Percentiles rank a stretch among this genome's conserved stretches.
phyloP scores from a whole-genome alignment of 345 rosid species.

The Salix koriyanagi region DNA sequence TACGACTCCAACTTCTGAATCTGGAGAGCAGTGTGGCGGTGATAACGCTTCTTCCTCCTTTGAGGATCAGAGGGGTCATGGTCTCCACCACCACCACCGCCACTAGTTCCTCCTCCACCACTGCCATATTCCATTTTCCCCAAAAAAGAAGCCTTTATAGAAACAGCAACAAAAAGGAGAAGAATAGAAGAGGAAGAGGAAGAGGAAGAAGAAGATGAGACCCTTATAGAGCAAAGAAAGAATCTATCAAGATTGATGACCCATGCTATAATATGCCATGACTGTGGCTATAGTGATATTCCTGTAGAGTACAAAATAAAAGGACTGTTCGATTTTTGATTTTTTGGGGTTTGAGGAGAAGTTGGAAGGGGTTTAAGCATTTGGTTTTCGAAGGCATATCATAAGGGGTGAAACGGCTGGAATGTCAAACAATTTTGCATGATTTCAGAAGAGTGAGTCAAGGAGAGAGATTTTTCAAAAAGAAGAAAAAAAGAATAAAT shows the following conservation, averaged over 20 bases:
- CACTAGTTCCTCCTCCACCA: conserved; percentile 47
- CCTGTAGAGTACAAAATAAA: background rate
- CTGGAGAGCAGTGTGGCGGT: conserved; percentile 93
- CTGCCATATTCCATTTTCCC: conserved; percentile 49
- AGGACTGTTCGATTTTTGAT: background rate
- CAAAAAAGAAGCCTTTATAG: background rate
- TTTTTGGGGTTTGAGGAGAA: background rate
- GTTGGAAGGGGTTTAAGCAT: background rate
- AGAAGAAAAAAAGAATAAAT: background rate
- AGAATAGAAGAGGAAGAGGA: background rate
- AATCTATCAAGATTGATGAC: background rate
- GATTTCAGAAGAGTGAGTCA: conserved; percentile 41
- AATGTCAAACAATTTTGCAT: conserved; percentile 30
- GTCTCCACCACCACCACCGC: conserved; percentile 56
- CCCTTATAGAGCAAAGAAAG: background rate
- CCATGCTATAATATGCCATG: background rate
- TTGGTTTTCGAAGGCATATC: conserved; percentile 1
- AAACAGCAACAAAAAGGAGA: too few species aligned
- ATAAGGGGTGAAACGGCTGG: conserved; percentile 21
- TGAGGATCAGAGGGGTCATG: conserved; percentile 62
- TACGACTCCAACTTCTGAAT: conserved; percentile 96
- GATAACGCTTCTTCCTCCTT: conserved; percentile 83
- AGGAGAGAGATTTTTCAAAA: background rate
- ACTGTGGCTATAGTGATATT: background rate
- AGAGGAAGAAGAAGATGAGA: background rate